Percentiles rank a stretch among this genome's conserved stretches.
These are phyloP conservation scores for Trichoderma breve DNA, from an alignment of 2,329 filamentous ascomycete genomes.

Conservation along the genomic window DNA sequence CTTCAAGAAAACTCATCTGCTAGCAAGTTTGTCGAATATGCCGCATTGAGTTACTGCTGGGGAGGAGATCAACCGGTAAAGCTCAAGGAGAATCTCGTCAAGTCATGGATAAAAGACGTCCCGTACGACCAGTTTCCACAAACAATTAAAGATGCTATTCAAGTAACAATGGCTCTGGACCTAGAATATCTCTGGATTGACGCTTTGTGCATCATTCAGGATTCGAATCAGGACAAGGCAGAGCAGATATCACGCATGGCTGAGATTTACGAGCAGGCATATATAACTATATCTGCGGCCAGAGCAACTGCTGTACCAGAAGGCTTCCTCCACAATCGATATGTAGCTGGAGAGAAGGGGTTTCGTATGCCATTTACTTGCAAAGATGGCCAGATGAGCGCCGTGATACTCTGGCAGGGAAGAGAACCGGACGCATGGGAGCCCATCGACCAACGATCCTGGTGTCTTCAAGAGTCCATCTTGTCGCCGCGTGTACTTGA, in stretches of 20 bases:
- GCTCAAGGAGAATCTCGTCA: neutral
- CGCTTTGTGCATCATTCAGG: conserved; percentile 5
- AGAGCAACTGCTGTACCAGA: neutral
- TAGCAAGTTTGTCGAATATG: neutral
- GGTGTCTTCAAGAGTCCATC: conserved; percentile 10
- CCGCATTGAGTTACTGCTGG: conserved; percentile 1
- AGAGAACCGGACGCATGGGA: conserved; percentile 3
- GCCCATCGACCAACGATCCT: conserved; percentile 2
- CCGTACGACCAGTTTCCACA: neutral
- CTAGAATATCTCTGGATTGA: conserved; percentile 6
- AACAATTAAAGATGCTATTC: neutral
- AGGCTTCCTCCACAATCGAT: conserved; percentile 6
- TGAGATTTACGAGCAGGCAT: neutral
- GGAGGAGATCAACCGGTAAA: conserved; percentile 1
- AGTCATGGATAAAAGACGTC: neutral
- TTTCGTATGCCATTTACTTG: conserved; percentile 7
- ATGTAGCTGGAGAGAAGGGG: neutral
- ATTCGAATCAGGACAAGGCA: conserved; percentile 7
- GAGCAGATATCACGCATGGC: conserved; percentile 4
- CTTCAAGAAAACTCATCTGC: neutral
- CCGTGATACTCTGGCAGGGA: neutral
- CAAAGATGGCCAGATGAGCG: neutral
- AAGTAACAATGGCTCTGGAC: neutral
- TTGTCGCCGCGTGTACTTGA: conserved; percentile 8
- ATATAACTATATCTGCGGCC: neutral